phyloP scores from a whole-genome alignment of 192 early-diverging fungal species.

The Rhizophagus clarus region DNA sequence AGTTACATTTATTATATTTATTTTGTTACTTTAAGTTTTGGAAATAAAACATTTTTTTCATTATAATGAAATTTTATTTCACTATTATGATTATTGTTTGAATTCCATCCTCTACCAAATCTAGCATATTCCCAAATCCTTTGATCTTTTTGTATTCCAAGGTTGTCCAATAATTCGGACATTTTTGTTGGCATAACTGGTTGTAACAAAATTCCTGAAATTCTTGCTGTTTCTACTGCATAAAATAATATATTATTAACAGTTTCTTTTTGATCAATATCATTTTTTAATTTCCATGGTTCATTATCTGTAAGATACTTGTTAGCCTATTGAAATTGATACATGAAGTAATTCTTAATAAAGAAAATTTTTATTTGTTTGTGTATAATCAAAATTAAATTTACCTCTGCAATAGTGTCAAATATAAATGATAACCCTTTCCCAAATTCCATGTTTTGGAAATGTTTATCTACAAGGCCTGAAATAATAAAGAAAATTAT shows the following conservation, averaged over 20 bases:
- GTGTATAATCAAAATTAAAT: neutral
- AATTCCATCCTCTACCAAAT: constrained; percentile 63
- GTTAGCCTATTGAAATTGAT: constrained; percentile 54
- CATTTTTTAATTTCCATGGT: constrained; percentile 82
- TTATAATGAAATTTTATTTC: neutral
- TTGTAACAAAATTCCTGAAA: constrained; percentile 74
- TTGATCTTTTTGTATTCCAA: constrained; percentile 59
- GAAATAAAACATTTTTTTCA: neutral
- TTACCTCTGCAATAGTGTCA: constrained; percentile 62
- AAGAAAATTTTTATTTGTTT: neutral
- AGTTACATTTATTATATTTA: neutral
- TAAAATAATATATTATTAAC: constrained; percentile 72
- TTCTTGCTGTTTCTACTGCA: constrained; percentile 72
- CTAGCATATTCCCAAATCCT: constrained; percentile 61
- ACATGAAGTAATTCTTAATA: neutral
- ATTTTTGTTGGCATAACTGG: constrained; percentile 87
- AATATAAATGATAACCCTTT: constrained; percentile 60
- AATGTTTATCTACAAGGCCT: constrained; percentile 39
- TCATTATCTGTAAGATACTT: constrained; percentile 65
- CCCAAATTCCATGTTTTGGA: constrained; percentile 63
- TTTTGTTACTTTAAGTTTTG: neutral
- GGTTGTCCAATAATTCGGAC: constrained; percentile 60
- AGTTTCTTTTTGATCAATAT: constrained; percentile 41
- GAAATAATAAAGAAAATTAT: neutral
- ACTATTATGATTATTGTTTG: neutral